A percentile compares a stretch with the other conserved stretches of the same genome.
Evolutionary conservation across 192 early-diverging fungal genomes (phyloP).

Genomic region (Backusella morwellensis): DNA sequence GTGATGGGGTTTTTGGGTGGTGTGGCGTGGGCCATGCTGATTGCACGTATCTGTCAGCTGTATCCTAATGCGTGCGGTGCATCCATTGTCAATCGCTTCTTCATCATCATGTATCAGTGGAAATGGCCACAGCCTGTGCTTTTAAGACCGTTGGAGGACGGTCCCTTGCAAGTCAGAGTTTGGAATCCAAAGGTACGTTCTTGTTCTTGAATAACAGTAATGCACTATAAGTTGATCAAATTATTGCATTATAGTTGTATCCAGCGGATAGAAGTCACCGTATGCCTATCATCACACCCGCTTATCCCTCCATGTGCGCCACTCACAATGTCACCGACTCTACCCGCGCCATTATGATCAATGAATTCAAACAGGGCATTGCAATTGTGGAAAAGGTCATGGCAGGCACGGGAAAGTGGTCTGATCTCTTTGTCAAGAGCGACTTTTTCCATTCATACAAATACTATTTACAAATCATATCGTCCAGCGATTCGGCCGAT

Average conservation of each 20-base stretch:
- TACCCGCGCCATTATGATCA: conserved; percentile 77
- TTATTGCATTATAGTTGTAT: conserved; percentile 48
- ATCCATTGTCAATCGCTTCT: conserved; percentile 85
- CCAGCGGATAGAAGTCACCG: conserved; percentile 75
- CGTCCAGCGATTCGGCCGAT: conserved; percentile 70
- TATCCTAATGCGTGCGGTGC: conserved; percentile 94
- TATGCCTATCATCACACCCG: conserved; percentile 99
- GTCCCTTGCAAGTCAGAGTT: conserved; percentile 81
- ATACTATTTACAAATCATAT: conserved; percentile 89
- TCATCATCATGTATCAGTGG: conserved; percentile 86
- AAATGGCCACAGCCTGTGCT: conserved; percentile 93
- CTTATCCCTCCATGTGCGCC: conserved; percentile 97
- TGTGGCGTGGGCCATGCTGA: conserved; percentile 97
- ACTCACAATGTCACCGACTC: conserved; percentile 95
- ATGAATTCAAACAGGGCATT: conserved; percentile 81
- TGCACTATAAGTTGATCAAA: no score
- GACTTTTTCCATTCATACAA: conserved; percentile 87
- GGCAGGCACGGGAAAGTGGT: conserved; percentile 73
- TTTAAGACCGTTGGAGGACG: conserved; percentile 85
- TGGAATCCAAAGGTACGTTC: conserved; percentile 85
- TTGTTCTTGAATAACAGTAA: no score
- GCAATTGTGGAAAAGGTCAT: conserved; percentile 78
- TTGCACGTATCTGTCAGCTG: conserved; percentile 92
- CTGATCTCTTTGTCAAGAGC: conserved; percentile 81
- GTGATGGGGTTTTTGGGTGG: conserved; percentile 98